Base-by-base conservation (phyloP, 2,329 filamentous ascomycete species). In the Penicillium sp. region DNA sequence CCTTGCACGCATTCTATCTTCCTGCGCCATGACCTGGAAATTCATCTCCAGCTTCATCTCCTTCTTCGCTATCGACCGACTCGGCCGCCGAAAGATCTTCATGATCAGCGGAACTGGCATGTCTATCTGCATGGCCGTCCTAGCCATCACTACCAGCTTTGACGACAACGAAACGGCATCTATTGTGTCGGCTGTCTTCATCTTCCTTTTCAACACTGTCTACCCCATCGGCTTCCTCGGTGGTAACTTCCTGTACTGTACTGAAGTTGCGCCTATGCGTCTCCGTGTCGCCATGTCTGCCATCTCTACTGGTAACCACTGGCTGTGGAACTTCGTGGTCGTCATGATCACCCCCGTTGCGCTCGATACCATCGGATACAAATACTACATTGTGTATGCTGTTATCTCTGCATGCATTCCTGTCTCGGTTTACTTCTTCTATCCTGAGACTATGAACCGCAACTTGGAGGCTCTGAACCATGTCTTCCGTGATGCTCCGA, bases 21-120 rank as follows among this genome's bases (percentile, higher is more conserved):
- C 70, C 3, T 79, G 78, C 23, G 79, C 80, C 11, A 71, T 83
- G 45, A 83, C 81, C 9, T 84, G 79, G 76, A 83, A 84, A 65
- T 82, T 83, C 63, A 58, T 82, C 18, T 79, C 77, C 36, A 79
- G 77, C 14, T 77, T 80, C 65, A 67, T 80, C 30, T 74, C 78
- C 43, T 78, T 82, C 65, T 75, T 79, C 61, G 76, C 77, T 43
- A 79, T 82, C 56, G 79, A 81, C 57, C 74, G 78, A 9, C 74
- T 80, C 27, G 80, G 79, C 4, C 75, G 78, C 11, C 75, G 78
- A n/a, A 76, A 74, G 55, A 73, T 81, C 34, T 81, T 82, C 73
- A 81, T 83, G 55, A 71, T 81, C 62, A 78, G 75, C 39, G 81
- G 79, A 18, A 60, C 64, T 1, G 80, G 81, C 47, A 84, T 84